A percentile compares a stretch with the other conserved stretches of the same genome.
phyloP scores from a whole-genome alignment of 2,329 filamentous ascomycete species.

The Aspergillus caelatus region DNA sequence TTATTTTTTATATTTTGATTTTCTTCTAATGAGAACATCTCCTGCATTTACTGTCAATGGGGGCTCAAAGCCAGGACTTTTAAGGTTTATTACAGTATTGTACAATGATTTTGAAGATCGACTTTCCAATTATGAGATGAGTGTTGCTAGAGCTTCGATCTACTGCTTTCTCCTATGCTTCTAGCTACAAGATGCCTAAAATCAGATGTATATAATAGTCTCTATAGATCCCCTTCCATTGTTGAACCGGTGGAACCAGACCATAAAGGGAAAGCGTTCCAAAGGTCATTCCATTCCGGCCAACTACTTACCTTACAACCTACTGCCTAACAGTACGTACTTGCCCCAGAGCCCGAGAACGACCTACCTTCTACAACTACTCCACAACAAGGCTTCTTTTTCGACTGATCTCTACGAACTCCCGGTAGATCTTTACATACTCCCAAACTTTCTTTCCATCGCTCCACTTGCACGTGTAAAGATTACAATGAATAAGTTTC shows the following conservation, averaged over 20 bases:
- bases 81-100: background rate
- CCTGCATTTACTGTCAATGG: background rate
- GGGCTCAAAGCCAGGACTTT: background rate
- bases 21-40: background rate
- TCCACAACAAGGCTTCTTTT: slow-evolving; percentile 3
- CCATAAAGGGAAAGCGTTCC: background rate
- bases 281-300: background rate
- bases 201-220: background rate
- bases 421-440: background rate
- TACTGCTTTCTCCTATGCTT: background rate
- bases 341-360: background rate
- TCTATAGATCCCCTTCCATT: background rate
- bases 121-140: background rate
- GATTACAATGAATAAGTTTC: slow-evolving; percentile 34
- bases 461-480: background rate
- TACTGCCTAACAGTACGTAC: background rate
- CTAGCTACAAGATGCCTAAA: background rate
- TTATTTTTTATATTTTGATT: background rate
- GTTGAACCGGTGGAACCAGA: background rate
- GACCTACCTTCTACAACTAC: background rate
- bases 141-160: background rate
- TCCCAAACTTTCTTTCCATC: background rate
- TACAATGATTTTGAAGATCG: no score
- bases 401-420: background rate
- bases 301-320: background rate